Percentiles rank a stretch among this genome's conserved stretches.
These are phyloP conservation scores for Ustilago curta DNA, from an alignment of 1,284 basidiomycete species.

Conservation along the genomic window DNA sequence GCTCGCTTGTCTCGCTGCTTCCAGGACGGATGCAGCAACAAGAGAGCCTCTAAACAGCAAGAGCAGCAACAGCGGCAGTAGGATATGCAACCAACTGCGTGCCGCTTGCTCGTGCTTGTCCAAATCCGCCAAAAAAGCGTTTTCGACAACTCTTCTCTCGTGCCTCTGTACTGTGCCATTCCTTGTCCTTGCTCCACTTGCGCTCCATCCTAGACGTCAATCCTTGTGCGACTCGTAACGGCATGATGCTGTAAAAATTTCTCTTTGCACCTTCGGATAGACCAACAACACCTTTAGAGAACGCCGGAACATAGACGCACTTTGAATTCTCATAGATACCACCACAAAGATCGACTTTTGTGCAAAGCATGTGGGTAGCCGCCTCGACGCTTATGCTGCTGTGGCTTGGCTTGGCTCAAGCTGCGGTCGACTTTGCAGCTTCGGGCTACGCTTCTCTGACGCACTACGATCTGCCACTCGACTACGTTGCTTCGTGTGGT, in stretches of 20 bases:
- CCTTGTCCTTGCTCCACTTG: too few relatives aligned
- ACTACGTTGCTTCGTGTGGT: slow-evolving; percentile 61
- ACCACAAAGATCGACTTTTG: too few relatives aligned
- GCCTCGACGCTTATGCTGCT: slow-evolving; percentile 5
- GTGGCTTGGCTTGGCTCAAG: background rate
- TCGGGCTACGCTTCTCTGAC: slow-evolving; percentile 56
- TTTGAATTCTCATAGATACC: too few relatives aligned
- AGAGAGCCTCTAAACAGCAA: too few relatives aligned
- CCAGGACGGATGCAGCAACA: too few relatives aligned
- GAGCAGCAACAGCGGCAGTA: too few relatives aligned
- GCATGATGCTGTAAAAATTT: background rate
- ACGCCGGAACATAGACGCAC: background rate
- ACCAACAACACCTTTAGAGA: background rate
- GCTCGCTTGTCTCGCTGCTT: too few relatives aligned
- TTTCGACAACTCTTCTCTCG: background rate
- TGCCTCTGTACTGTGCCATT: background rate
- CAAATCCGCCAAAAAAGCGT: slow-evolving; percentile 4
- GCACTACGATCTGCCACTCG: slow-evolving; percentile 56
- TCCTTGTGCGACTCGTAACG: background rate
- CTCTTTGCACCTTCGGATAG: background rate
- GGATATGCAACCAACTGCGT: too few relatives aligned
- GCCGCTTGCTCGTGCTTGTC: background rate
- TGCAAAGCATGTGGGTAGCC: slow-evolving; percentile 6
- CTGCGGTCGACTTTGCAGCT: slow-evolving; percentile 28
- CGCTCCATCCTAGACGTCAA: background rate